Conservation (phyloP, 2,329 filamentous ascomycete species). For the Alternaria atra region DNA sequence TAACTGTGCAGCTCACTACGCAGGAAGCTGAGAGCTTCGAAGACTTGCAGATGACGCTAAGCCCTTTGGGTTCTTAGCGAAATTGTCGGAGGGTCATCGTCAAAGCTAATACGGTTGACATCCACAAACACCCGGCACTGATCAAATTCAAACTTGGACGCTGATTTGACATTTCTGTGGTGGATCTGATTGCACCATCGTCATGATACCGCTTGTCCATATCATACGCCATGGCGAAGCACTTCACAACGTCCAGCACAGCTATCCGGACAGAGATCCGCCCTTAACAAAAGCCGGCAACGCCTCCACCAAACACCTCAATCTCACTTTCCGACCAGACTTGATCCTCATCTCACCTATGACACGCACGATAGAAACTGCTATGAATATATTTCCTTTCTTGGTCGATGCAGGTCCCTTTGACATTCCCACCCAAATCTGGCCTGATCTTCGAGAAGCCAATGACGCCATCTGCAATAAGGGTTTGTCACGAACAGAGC, state of each 20-base stretch:
- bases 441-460: slow-evolving; percentile 34
- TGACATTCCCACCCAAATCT: slow-evolving; percentile 24
- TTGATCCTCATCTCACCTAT: slow-evolving; percentile 36
- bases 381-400: slow-evolving; percentile 28
- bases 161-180: background rate
- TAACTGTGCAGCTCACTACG: background rate
- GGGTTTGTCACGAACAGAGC: slow-evolving; percentile 18
- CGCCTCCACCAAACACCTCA: slow-evolving; percentile 18
- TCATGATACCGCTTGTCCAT: slow-evolving; percentile 17
- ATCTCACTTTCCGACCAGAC: slow-evolving; percentile 17
- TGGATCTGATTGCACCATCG: background rate
- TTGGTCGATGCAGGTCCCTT: slow-evolving; percentile 2
- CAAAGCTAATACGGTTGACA: background rate
- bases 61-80: background rate
- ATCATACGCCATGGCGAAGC: slow-evolving; percentile 34
- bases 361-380: slow-evolving; percentile 36
- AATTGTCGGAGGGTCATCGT: background rate
- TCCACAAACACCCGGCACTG: too few relatives aligned
- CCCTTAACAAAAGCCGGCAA: slow-evolving; percentile 28
- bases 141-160: background rate
- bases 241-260: slow-evolving; percentile 30
- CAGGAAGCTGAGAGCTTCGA: background rate
- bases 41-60: background rate
- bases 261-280: slow-evolving; percentile 27
- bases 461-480: slow-evolving; percentile 30